Conservation (phyloP, 2,329 filamentous ascomycete genomes). For the Claviceps sp. region DNA sequence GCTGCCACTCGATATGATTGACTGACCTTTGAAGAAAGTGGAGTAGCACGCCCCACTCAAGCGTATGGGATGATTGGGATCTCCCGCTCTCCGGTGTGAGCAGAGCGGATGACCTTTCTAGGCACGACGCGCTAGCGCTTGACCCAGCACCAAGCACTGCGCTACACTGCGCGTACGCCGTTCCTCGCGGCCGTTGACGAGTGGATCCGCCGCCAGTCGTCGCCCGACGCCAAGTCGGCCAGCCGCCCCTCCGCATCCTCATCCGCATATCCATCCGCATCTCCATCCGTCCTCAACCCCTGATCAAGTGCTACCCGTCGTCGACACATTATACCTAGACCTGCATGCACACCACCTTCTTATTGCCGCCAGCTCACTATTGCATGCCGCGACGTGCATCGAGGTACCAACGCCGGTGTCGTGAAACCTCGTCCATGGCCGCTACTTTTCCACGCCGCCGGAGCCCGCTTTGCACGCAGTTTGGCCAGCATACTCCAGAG, state of each 20-base stretch:
- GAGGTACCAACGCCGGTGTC: slow-evolving; percentile 28
- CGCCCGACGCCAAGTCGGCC: too few relatives aligned
- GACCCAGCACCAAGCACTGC: too few relatives aligned
- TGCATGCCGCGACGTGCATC: slow-evolving; percentile 33
- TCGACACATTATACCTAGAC: neutral
- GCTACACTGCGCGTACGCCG: too few relatives aligned
- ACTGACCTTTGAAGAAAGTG: too few relatives aligned
- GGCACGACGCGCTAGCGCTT: too few relatives aligned
- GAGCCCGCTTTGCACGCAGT: neutral
- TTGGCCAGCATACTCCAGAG: neutral
- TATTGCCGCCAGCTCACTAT: neutral
- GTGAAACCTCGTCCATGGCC: slow-evolving; percentile 19
- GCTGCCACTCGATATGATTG: too few relatives aligned
- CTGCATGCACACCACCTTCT: neutral
- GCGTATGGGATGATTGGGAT: too few relatives aligned
- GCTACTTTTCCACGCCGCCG: neutral
- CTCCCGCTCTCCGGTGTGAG: too few relatives aligned
- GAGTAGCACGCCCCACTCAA: too few relatives aligned
- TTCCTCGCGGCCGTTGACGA: too few relatives aligned
- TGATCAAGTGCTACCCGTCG: neutral
- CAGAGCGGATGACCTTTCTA: too few relatives aligned
- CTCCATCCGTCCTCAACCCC: neutral
- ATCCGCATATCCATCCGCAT: neutral
- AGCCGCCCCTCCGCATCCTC: neutral
- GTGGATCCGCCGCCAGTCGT: neutral